Evolutionary conservation across 2,329 filamentous ascomycete genomes (phyloP), one percentile per base, ranked within the genome.

Genomic region (Aspergillus brasiliensis): DNA sequence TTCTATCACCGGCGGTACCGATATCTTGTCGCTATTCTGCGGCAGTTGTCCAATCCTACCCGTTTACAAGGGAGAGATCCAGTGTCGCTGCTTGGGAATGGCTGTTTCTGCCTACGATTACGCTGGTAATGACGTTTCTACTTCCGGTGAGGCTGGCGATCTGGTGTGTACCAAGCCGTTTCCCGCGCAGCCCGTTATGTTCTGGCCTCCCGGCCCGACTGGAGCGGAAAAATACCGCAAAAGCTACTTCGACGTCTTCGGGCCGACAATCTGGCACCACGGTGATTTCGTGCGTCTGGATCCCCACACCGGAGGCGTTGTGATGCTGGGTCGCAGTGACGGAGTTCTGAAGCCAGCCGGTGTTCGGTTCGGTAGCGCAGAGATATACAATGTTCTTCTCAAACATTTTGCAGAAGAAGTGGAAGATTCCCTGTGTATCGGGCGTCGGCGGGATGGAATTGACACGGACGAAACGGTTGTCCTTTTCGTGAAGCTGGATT

Each of bases 21-120:
- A 99, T 73, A 98, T 98, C 69, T 91, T 98, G 65, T 97, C 93
- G 0, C 86, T 98, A 34, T 99, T 98, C 70, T 94, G 93, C 46
- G 89, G 91, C 0, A 91, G 92, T 0, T 94, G 89, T 57, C 89
- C 90, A 0, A 81, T 93, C 3, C 81, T 91, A 1, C 90, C 91
- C 1, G 90, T 94, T 19, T 81, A 86, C 64, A 81, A 81, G 1
- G 91, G 91, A 23, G 88, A 92, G 72, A 91, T 93, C 51, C 91
- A 94, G 75, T 91, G 89, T 62, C 86, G 87, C 8, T 90, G 88
- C 5, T 84, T 94, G 3, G 91, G 90, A 19, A 93, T 94, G 90
- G 88, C 88, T n/a, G 86, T 93, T 11, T 75, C 77, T 19, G 76
- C 73, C 11, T 85, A 82, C 28, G 87, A 86, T 40, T 80, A 82